A percentile compares a stretch with the other conserved stretches of the same genome.
These are phyloP conservation scores for Fusarium sp. DNA, from an alignment of 2,329 filamentous ascomycete genomes.

Conservation along the genomic window DNA sequence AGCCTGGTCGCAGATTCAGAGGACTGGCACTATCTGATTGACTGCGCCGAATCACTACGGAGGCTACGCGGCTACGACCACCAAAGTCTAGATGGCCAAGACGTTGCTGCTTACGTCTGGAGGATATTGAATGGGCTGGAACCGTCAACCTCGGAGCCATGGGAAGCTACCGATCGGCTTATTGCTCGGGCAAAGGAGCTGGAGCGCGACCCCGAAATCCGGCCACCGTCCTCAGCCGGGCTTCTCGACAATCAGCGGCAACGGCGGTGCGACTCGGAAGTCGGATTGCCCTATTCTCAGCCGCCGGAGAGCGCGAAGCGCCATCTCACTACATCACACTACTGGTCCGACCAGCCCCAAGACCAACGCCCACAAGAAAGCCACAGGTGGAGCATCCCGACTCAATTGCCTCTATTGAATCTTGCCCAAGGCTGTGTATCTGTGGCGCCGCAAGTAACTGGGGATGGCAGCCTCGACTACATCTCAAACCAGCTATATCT, in stretches of 20 bases:
- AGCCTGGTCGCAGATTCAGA: constrained; percentile 51
- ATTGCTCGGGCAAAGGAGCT: constrained; percentile 48
- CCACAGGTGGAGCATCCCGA: constrained; percentile 19
- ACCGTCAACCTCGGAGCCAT: constrained; percentile 35
- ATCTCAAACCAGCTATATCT: not conserved
- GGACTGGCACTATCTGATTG: constrained; percentile 50
- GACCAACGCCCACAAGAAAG: constrained; percentile 23
- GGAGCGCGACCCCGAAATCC: constrained; percentile 38
- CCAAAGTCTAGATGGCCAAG: constrained; percentile 47
- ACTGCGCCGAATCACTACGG: constrained; percentile 49
- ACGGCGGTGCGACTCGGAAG: constrained; percentile 12
- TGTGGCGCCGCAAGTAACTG: constrained; percentile 5
- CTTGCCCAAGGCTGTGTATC: constrained; percentile 8
- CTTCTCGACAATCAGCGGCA: constrained; percentile 8
- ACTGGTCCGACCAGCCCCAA: constrained; percentile 43
- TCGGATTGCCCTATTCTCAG: not conserved
- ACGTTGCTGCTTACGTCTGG: constrained; percentile 50
- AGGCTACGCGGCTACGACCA: constrained; percentile 17
- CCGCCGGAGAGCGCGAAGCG: constrained; percentile 20
- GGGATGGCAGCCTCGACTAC: not conserved
- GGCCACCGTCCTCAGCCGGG: constrained; percentile 19
- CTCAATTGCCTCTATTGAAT: constrained; percentile 8
- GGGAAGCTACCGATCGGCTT: constrained; percentile 52
- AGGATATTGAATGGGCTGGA: constrained; percentile 32
- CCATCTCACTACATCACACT: constrained; percentile 41